These are phyloP conservation scores for Penicillium paradoxum DNA, from an alignment of 495 filamentous ascomycete species.

Conservation along the genomic window DNA sequence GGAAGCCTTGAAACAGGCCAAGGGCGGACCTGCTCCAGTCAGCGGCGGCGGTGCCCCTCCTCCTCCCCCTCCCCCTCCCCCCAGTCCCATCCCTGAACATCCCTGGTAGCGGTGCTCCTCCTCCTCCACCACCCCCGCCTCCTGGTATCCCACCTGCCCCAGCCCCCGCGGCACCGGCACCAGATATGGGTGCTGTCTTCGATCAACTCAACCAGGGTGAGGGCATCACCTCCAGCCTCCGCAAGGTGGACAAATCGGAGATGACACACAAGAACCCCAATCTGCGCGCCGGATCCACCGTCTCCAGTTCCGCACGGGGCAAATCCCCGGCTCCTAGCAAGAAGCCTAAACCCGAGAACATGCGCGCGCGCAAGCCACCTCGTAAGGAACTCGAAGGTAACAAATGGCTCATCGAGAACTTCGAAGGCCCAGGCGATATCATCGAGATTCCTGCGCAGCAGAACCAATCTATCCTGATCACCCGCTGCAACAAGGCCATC, in stretches of 20 bases:
- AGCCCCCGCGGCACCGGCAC: conserved; percentile 28
- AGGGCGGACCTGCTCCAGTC: conserved; percentile 43
- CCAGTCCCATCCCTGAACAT: conserved; percentile 52
- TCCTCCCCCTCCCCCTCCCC: conserved; percentile 51
- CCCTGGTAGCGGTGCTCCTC: conserved; percentile 63
- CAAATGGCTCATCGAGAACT: conserved; percentile 97
- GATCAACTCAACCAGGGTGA: conserved; percentile 84
- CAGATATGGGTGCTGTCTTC: conserved; percentile 81
- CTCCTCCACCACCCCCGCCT: conserved; percentile 76
- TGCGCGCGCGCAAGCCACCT: conserved; percentile 88
- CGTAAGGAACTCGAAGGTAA: conserved; percentile 90
- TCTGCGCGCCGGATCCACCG: conserved; percentile 67
- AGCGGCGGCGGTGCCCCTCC: conserved; percentile 35
- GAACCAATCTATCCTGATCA: conserved; percentile 87
- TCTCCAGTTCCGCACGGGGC: conserved; percentile 49
- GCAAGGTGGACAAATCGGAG: conserved; percentile 87
- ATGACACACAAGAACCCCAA: conserved; percentile 99
- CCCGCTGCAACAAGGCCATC: conserved; percentile 82
- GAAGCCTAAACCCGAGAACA: conserved; percentile 91
- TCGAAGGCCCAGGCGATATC: conserved; percentile 65
- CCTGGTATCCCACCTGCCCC: conserved; percentile 31
- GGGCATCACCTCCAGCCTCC: conserved; percentile 75
- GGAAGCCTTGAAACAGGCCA: conserved; percentile 62
- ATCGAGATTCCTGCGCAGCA: conserved; percentile 74
- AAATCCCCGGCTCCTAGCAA: conserved; percentile 82